These are phyloP conservation scores for Solanum rostratum DNA, from an alignment of 257 asterid genomes.

Conservation along the genomic window DNA sequence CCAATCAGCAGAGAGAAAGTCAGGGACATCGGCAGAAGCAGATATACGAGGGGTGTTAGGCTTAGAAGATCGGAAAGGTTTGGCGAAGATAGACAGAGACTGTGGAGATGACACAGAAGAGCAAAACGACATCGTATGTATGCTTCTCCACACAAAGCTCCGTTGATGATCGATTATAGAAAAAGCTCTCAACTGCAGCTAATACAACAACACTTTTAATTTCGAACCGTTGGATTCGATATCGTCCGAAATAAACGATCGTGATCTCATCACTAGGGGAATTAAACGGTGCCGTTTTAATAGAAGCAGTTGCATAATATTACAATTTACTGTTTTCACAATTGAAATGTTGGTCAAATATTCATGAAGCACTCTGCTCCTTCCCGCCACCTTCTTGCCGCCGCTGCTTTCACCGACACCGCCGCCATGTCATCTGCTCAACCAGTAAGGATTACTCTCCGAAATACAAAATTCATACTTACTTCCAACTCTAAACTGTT, in stretches of 20 bases:
- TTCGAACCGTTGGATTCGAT: background rate
- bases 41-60: slow-evolving; percentile 21
- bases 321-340: background rate
- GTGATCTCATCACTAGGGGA: background rate
- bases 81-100: slow-evolving; percentile 5
- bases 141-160: background rate
- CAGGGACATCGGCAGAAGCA: slow-evolving; percentile 82
- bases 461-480: background rate
- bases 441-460: slow-evolving; percentile 18
- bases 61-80: slow-evolving; percentile 18
- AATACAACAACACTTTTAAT: background rate
- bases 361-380: slow-evolving; percentile 46
- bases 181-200: background rate
- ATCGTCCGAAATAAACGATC: background rate
- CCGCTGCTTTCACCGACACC: slow-evolving; percentile 15
- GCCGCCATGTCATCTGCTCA: slow-evolving; percentile 41
- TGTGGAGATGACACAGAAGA: slow-evolving; percentile 18
- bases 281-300: background rate
- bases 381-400: slow-evolving; percentile 35
- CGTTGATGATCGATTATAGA: background rate
- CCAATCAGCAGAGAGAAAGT: slow-evolving; percentile 80
- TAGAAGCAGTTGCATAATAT: background rate
- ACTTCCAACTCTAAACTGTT: background rate
- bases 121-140: slow-evolving; percentile 41
- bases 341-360: background rate